These are phyloP conservation scores for Hypomyces rosellus DNA, from an alignment of 2,329 filamentous ascomycete species.

Conservation along the genomic window DNA sequence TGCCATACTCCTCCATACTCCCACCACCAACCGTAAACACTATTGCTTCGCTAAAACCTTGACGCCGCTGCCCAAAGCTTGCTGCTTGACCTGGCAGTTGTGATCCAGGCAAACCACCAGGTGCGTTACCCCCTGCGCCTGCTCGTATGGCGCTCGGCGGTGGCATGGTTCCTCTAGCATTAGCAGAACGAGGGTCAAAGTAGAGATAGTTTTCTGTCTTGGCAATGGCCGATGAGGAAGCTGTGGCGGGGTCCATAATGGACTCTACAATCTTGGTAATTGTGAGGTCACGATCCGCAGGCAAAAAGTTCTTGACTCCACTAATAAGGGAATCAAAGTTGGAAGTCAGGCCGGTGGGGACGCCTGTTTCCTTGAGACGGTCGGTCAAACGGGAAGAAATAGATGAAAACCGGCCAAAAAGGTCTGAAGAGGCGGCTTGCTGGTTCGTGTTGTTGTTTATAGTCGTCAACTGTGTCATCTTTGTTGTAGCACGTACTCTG, in stretches of 20 bases:
- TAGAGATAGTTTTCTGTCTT: conserved; percentile 97
- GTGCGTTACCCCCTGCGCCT: conserved; percentile 34
- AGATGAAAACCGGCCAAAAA: conserved; percentile 89
- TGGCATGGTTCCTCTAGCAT: conserved; percentile 86
- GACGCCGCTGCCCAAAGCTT: conserved; percentile 83
- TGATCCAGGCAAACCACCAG: conserved; percentile 45
- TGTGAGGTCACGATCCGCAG: conserved; percentile 88
- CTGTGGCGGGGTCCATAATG: conserved; percentile 90
- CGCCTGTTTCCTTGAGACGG: conserved; percentile 82
- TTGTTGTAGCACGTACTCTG: conserved; percentile 85
- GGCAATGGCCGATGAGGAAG: conserved; percentile 83
- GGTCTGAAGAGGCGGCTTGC: conserved; percentile 58
- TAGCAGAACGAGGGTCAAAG: conserved; percentile 90
- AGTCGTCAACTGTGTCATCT: conserved; percentile 96
- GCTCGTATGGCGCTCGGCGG: conserved; percentile 59
- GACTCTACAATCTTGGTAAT: conserved; percentile 97
- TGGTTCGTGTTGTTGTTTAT: conserved; percentile 68
- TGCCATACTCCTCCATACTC: conserved; percentile 98
- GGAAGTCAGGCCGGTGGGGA: conserved; percentile 59
- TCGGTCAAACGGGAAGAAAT: conserved; percentile 90
- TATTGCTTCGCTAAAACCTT: conserved; percentile 83
- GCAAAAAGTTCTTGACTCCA: conserved; percentile 97
- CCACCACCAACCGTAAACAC: conserved; percentile 95
- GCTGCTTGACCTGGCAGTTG: conserved; percentile 61
- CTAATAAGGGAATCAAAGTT: conserved; percentile 94